These are phyloP conservation scores for Oryza brachyantha DNA, from an alignment of 176 grass and related monocot species.

Conservation along the genomic window DNA sequence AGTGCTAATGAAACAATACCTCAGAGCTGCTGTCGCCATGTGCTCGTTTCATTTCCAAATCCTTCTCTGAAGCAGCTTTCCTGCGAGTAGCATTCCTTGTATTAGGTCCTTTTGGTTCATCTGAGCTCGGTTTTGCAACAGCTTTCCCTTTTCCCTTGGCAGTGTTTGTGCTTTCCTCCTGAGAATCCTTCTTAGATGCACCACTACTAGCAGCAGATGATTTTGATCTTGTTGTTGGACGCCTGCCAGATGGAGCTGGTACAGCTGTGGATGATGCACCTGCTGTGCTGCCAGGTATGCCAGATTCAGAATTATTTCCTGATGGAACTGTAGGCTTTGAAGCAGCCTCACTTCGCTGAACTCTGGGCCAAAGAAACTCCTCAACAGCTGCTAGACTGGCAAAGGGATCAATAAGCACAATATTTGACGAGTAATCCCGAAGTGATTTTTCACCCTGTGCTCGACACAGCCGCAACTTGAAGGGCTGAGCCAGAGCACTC, in stretches of 20 bases:
- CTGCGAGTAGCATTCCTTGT: constrained; percentile 70
- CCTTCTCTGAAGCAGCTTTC: constrained; percentile 71
- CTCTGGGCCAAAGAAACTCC: constrained; percentile 89
- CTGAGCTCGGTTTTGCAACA: constrained; percentile 52
- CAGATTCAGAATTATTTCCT: constrained; percentile 74
- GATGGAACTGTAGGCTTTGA: constrained; percentile 40
- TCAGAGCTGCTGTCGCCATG: constrained; percentile 76
- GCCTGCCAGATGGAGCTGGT: constrained; percentile 41
- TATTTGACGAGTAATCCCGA: constrained; percentile 84
- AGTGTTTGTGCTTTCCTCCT: constrained; percentile 48
- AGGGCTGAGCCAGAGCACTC: constrained; percentile 67
- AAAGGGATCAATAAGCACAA: constrained; percentile 84
- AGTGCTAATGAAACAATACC: constrained; percentile 39
- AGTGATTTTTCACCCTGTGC: constrained; percentile 85
- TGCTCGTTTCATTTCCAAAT: constrained; percentile 56
- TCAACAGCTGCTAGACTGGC: constrained; percentile 76
- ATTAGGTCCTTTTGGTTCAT: constrained; percentile 60
- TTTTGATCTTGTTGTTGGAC: constrained; percentile 70
- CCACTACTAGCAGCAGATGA: constrained; percentile 54
- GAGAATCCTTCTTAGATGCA: constrained; percentile 50
- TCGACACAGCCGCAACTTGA: constrained; percentile 78
- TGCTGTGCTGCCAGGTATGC: constrained; percentile 26
- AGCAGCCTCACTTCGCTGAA: constrained; percentile 69
- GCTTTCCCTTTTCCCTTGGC: constrained; percentile 90
- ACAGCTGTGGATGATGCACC: constrained; percentile 44